Evolutionary conservation across 23 red algal genomes (phyloP), one percentile per base, ranked within the genome.

Genomic region (Rhodosorus marinus): DNA sequence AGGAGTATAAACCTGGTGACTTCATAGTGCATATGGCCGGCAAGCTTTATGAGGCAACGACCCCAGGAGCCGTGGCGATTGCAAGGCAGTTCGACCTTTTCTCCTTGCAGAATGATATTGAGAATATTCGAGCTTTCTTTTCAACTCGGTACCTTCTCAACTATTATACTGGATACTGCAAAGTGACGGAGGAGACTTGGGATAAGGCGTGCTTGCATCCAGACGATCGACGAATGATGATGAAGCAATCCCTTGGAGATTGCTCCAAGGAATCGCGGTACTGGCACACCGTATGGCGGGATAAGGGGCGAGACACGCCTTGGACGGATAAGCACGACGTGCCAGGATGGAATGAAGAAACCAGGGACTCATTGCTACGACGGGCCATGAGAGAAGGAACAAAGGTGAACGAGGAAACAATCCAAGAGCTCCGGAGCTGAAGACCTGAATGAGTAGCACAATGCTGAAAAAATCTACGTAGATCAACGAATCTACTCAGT

Each of bases 41-140:
- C 7, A 88, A 88, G 51, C 69, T 88, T 23, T 88, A 88, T 26
- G 81, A 88, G 62, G 81, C 81, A 8, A 88, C 81, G n/a, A 67
- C 70, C 29, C 33, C 53, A 17, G 81, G 81, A 1, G 49, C 74
- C 6, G 64, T 55, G 14, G 66, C 81, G 14, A 76, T 88, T 42
- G 81, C 81, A 1, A 67, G 71, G 32, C 81, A 88, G 55, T 75
- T 88, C 49, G 81, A 88, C 35, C 58, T 88, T 4, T 51, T 88
- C n/a, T 76, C 81, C 7, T 68, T 67, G 50, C 49, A 62, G 6
- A 55, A 76, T 4, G 69, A 88, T 54, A 51, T 77, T n/a, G 81
- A 72, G 24, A 72, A 88, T 46, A 68, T 88, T 7, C 49, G 52
- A 28, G 70, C 81, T 23, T 88, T 88, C 47, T 88, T 88, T 57